Evolutionary conservation across 202 grass and related monocot species (phyloP), one percentile per base, ranked within the genome.

Genomic region (Brachypodium distachyon): DNA sequence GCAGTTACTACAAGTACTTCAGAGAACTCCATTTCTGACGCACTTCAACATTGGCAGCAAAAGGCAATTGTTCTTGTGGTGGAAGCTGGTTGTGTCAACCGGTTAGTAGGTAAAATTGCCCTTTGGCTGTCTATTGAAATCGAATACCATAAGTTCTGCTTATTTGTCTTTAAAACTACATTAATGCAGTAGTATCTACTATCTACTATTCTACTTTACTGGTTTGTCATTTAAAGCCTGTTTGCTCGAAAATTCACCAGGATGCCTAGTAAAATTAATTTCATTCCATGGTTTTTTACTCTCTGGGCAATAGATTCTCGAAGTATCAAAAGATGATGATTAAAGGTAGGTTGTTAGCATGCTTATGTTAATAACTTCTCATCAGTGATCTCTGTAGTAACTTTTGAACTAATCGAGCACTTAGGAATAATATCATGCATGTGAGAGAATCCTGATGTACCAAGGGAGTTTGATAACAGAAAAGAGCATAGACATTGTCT

Each of bases 51-150:
- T 57, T 97, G 93, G 93, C 80, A 87, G 61, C 93, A 91, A 78
- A 97, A 83, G 74, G 93, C 90, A 71, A 85, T 87, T 83, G 70
- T 93, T 77, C 80, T 93, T 82, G 77, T 97, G 69, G 86, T 97
- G 73, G 93, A 93, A 89, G 87, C 90, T 65, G 88, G 93, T 39
- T 88, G 90, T 77, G 93, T 97, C 73, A 89, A 89, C 70, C 90
- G 81, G 87, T 88, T 97, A 82, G 90, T 93, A 86, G 93, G 93
- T 97, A 93, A 90, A 85, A 51, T 74, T 86, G 59, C 50, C 42
- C 76, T 74, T 61, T 74, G 33, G 41, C 65, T 56, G 60, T 76
- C 59, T 38, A 62, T 31, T 25, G 18, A 77, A 22, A 48, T 65
- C 64, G 19, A n/a, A 36, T 80, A 37, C 9, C 56, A 43, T 42